Conservation (phyloP, 2,329 filamentous ascomycete genomes). For the Sodiomyces alkalinus region DNA sequence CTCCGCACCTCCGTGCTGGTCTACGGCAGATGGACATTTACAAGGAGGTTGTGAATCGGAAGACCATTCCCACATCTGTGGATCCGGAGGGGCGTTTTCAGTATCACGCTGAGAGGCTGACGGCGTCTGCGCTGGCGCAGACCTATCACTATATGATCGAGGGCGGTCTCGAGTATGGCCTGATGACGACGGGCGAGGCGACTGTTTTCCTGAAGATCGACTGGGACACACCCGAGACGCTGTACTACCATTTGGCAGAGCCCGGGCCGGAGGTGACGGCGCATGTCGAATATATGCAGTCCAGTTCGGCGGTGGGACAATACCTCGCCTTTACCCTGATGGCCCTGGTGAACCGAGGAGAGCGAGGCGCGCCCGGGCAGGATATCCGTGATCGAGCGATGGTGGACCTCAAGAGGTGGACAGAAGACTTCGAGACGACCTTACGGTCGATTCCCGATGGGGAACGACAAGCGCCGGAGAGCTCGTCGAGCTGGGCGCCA, state of each 20-base stretch:
- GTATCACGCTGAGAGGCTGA: constrained; percentile 20
- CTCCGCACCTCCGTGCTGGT: constrained; percentile 23
- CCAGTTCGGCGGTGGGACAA: constrained; percentile 14
- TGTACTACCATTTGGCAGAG: constrained; percentile 17
- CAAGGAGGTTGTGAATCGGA: constrained; percentile 17
- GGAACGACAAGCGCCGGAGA: too few relatives aligned
- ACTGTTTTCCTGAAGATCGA: constrained; percentile 26
- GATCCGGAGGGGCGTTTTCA: constrained; percentile 16
- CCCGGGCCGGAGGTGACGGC: constrained; percentile 11
- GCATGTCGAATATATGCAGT: constrained; percentile 8
- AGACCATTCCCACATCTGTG: constrained; percentile 11
- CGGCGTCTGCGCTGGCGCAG: constrained; percentile 27
- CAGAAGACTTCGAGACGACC: constrained; percentile 12
- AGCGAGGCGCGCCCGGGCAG: constrained; percentile 6
- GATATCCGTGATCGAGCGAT: constrained; percentile 8
- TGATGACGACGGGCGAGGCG: constrained; percentile 25
- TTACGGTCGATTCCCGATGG: constrained; percentile 9
- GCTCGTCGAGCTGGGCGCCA: too few relatives aligned
- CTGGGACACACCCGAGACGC: constrained; percentile 11
- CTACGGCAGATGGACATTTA: constrained; percentile 25
- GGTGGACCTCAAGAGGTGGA: constrained; percentile 7
- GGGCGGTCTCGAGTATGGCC: constrained; percentile 25
- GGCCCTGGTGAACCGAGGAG: constrained; percentile 9
- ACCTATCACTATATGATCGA: constrained; percentile 34
- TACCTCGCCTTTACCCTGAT: constrained; percentile 15